A percentile compares a stretch with the other conserved stretches of the same genome.
Conservation (phyloP, 345 rosid genomes). For the Barbarea vulgaris region DNA sequence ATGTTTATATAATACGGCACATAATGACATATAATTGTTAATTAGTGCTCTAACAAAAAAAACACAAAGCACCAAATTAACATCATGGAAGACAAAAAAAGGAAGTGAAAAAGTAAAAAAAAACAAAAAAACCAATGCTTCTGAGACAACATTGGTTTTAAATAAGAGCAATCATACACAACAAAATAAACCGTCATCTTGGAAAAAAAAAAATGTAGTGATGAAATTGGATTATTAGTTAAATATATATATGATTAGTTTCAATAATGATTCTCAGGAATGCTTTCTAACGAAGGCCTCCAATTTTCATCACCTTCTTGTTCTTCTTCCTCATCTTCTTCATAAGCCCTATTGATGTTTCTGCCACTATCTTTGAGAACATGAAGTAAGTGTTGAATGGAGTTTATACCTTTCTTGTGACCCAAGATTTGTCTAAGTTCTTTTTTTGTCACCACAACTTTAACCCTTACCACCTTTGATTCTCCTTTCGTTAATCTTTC, state of each 20-base stretch:
- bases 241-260: background rate
- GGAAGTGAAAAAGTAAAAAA: background rate
- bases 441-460: conserved; percentile 59
- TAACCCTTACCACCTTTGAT: conserved; percentile 52
- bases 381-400: conserved; percentile 51
- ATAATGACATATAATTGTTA: conserved; percentile 9
- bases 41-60: conserved; percentile 37
- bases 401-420: conserved; percentile 36
- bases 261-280: conserved; percentile 54
- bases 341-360: conserved; percentile 6
- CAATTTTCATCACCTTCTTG: conserved; percentile 32
- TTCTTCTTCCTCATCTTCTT: background rate
- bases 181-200: no score
- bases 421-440: conserved; percentile 61
- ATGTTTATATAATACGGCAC: background rate
- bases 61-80: conserved; percentile 44
- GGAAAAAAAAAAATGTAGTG: background rate
- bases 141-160: conserved; percentile 26
- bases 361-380: conserved; percentile 50
- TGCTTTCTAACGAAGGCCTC: conserved; percentile 67
- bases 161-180: conserved; percentile 18
- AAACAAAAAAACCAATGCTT: conserved; percentile 4
- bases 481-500: conserved; percentile 16
- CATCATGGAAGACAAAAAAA: background rate
- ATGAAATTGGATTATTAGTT: conserved; percentile 6